Evolutionary conservation across 2,329 filamentous ascomycete genomes (phyloP).

Genomic region (Beauveria sp.): DNA sequence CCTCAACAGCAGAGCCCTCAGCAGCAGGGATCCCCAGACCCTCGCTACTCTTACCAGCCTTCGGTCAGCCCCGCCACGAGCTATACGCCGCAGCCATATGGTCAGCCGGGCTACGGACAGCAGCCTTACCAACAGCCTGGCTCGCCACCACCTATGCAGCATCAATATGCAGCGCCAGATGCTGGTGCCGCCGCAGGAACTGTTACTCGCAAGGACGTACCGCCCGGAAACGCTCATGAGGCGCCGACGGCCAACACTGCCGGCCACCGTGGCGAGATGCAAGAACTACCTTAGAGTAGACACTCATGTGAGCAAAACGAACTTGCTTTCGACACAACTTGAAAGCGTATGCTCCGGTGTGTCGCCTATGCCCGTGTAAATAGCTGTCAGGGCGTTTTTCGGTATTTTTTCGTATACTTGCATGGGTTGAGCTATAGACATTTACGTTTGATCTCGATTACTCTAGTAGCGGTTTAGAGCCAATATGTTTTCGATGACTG

Average conservation of each 20-base stretch:
- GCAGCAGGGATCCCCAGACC: background rate
- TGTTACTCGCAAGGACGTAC: background rate
- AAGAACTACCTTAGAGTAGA: constrained; percentile 3
- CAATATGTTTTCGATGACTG: too few species aligned
- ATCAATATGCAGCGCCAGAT: background rate
- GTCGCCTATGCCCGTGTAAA: background rate
- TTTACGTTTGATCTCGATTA: too few species aligned
- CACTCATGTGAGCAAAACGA: background rate
- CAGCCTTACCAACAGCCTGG: constrained; percentile 3
- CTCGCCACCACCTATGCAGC: constrained; percentile 5
- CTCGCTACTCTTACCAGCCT: constrained; percentile 4
- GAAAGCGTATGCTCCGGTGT: background rate
- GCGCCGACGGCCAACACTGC: constrained; percentile 2
- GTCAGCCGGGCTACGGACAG: constrained; percentile 6
- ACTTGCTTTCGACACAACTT: background rate
- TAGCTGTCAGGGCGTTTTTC: background rate
- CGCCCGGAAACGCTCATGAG: background rate
- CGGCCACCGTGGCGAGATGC: constrained; percentile 11
- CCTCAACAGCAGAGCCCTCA: background rate
- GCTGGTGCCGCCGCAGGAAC: background rate
- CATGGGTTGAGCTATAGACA: background rate
- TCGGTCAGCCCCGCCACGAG: background rate
- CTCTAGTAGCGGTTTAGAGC: too few species aligned
- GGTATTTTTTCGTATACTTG: background rate
- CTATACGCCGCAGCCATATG: background rate